Base-by-base conservation (phyloP, 148 eudicot species). In the Diospyros kaki region DNA sequence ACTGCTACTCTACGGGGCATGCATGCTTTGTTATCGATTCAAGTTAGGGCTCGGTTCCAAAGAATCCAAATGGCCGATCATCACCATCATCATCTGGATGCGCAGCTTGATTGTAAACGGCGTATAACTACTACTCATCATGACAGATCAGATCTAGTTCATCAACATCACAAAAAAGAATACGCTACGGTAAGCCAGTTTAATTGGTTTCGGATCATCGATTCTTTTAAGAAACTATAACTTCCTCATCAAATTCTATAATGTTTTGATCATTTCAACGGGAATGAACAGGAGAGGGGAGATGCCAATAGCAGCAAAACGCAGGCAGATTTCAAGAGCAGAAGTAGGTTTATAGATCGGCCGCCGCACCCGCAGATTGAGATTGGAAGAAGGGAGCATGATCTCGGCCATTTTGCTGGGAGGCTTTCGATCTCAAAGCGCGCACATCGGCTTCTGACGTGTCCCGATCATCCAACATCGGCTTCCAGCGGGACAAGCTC, bases 21-120 rank as follows among this genome's bases (percentile, higher is more conserved):
- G 82, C 83, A 80, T 6, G 82, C 88, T 13, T 72, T 85, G 55
- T 70, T 85, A 81, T 55, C 82, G 2, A 83, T 85, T 77, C 88
- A 85, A 73, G 80, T 83, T 39, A 74, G 88, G 70, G 85, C 88
- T 60, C 73, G 88, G 65, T 77, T 78, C 65, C 79, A 78, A 12
- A 75, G 88, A 17, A 76, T 80, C 68, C 81, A 76, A 28, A 60
- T 78, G 63, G 73, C 79, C 1, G 79, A 78, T 63, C 72, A 64
- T 1, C 18, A 72, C 65, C n/a, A 50, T 50, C 71, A 64, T 18
- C 60, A 43, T 38, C 64, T 52, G 42, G 43, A 4, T 17, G 4
- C 71, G 43, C 39, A 54, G 39, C 28, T 28, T 28, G 28, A 28
- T 28, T 28, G 28, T 28, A 28, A 28, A 28, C 28, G 28, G 28